Base-by-base conservation (phyloP, 345 rosid genomes). In the Sonneratia alba region DNA sequence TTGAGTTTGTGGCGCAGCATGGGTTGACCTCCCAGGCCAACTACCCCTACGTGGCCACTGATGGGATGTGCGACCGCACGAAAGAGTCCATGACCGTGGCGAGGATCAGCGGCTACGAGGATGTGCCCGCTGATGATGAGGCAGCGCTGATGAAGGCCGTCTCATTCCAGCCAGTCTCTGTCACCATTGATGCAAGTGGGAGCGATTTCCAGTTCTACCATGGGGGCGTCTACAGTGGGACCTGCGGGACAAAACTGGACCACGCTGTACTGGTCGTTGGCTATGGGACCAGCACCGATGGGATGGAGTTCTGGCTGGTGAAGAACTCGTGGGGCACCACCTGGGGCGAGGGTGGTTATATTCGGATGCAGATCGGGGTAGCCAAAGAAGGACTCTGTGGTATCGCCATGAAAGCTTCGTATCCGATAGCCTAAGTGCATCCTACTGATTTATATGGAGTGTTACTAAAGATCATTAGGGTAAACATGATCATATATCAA, bases 331-430 rank as follows among this genome's bases (percentile, higher is more conserved):
- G 85, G 86, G 88, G 86, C 1, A 7, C 36, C 24, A 74, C 42
- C 0, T 82, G 85, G 84, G 87, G 87, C 2, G 85, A 84, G 53
- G 34, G 73, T 1, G 87, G 88, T 8, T 82, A 82, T 36, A 74
- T 82, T 43, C 75, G 81, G 67, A 73, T 85, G 81, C 64, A 69
- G 51, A 79, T 48, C 18, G 70, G 56, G 22, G 12, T 0, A 0
- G 77, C 70, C 0, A 70, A 75, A 66, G 36, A 73, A 53, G 83
- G 85, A 27, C 73, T 68, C 12, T 82, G 85, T 55, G 81, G 88
- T 64, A 82, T 82, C 40, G 84, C 88, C 38, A 80, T 78, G 83
- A 68, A 74, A 59, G 70, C 81, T 3, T 79, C 84, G 36, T 82
- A 82, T 66, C 83, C 83, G 14, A n/a, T 75, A 36, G 75, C 70